Conservation (phyloP, 306 rosid genomes). For the Ormosia semicastrata region DNA sequence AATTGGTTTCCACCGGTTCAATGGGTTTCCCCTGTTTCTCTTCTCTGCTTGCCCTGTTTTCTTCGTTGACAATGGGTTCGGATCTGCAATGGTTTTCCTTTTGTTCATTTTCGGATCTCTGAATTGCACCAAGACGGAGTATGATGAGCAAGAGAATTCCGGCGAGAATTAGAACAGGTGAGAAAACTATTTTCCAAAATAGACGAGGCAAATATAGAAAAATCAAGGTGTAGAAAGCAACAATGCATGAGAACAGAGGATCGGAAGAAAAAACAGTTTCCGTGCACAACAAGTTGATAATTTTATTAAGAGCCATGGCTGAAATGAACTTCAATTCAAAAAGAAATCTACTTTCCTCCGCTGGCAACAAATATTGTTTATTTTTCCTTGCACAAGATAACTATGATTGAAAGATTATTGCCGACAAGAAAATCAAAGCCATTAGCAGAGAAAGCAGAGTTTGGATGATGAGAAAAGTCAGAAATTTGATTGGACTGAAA, state of each 20-base stretch:
- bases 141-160: constrained; percentile 47
- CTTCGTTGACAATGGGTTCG: background rate
- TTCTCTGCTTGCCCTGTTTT: constrained; percentile 30
- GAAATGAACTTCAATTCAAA: constrained; percentile 32
- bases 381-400: background rate
- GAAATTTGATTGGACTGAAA: constrained; percentile 31
- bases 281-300: constrained; percentile 36
- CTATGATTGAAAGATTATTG: background rate
- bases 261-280: constrained; percentile 39
- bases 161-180: constrained; percentile 58
- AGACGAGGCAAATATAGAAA: constrained; percentile 57
- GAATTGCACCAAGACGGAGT: constrained; percentile 76
- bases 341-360: constrained; percentile 32
- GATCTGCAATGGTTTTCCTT: background rate
- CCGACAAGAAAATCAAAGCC: constrained; percentile 33
- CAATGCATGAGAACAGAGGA: constrained; percentile 70
- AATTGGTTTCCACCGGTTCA: constrained; percentile 27
- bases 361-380: constrained; percentile 1
- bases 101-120: constrained; percentile 36
- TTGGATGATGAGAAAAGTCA: background rate
- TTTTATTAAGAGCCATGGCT: background rate
- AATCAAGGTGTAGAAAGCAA: constrained; percentile 54
- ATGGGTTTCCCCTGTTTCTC: constrained; percentile 27
- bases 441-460: constrained; percentile 21
- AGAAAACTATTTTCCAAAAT: constrained; percentile 47